A percentile compares a stretch with the other conserved stretches of the same genome.
phyloP scores from a whole-genome alignment of 257 asterid genomes.

The Ligustrum vulgare region DNA sequence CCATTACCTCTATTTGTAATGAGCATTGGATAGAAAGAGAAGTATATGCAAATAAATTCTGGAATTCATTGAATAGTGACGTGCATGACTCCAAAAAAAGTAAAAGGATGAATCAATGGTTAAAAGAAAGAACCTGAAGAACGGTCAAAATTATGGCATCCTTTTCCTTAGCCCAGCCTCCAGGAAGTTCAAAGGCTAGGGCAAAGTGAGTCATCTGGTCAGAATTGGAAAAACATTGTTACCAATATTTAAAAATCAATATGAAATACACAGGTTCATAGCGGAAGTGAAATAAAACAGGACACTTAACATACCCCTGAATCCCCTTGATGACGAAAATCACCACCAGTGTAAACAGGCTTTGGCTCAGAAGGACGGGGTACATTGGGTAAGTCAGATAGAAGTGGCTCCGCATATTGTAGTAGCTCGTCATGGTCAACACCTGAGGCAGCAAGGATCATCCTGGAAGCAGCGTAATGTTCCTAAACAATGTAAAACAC shows the following conservation, averaged over 20 bases:
- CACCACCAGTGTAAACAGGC: constrained; percentile 80
- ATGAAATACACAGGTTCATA: constrained; percentile 9
- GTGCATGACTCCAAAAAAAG: not conserved
- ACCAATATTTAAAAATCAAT: not conserved
- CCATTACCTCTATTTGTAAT: not conserved
- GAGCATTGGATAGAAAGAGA: constrained; percentile 6
- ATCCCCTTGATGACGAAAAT: constrained; percentile 69
- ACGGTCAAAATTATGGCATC: constrained; percentile 68
- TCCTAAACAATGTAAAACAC: constrained; percentile 42
- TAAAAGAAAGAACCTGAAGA: constrained; percentile 60
- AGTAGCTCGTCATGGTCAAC: constrained; percentile 77
- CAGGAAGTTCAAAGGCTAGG: constrained; percentile 87
- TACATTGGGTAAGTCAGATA: constrained; percentile 63
- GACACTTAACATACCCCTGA: constrained; percentile 51
- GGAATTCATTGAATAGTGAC: not conserved
- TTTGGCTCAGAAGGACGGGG: constrained; percentile 43
- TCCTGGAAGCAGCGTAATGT: constrained; percentile 76
- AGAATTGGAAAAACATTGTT: not conserved
- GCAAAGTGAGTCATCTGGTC: constrained; percentile 81
- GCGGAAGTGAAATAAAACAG: constrained; percentile 9
- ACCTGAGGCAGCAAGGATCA: constrained; percentile 87
- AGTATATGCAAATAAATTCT: not conserved
- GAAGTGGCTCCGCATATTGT: constrained; percentile 75
- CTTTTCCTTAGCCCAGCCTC: constrained; percentile 74
- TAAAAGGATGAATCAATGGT: not conserved